Evolutionary conservation across 495 filamentous ascomycete genomes (phyloP), one percentile per base, ranked within the genome.

Genomic region (Hypoxylon perforatum): DNA sequence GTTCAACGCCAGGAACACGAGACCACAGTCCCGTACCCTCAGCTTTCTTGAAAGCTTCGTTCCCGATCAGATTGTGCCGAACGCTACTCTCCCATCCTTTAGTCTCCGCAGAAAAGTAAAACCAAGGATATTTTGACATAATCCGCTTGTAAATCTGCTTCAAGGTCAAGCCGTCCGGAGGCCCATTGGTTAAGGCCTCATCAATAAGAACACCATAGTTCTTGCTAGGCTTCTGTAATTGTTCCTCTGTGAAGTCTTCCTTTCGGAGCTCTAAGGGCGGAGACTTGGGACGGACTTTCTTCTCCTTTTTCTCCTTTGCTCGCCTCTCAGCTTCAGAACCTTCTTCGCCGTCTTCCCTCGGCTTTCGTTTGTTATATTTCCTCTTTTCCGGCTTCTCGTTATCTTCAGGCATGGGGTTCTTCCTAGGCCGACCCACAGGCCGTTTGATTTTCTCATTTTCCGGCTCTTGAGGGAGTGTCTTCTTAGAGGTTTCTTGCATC

Each of bases 11-110:
- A 5, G 81, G 81, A 14, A 84, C 80, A 9, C 80, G 80, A 49
- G 74, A 76, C 81, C 81, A 84, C 38, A 82, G 72, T 36, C 81
- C 79, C 1, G 78, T 81, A 41, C 76, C 76, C 33, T 95, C 91
- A 39, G 92, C 90, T 73, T 96, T 96, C 73, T 86, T 84, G 75
- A 99, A 99, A 19, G 93, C 89, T 48, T 88, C 84, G 71, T 96
- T 91, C 55, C 95, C 93, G 33, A 92, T 91, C 22, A 99, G 84
- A 61, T 99, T 99, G 76, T 99, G 95, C 4, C 95, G 90, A 18
- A 99, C 93, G 78, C 93, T 97, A 65, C 93, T 97, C 72, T 97
- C 94, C 95, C 95, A 99, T 12, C 95, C 95, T 65, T 88, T 91
- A 5, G 92, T 94, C 38, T 83, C 81, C 25, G 88, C 88, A 55